Base-by-base conservation (phyloP, 257 asterid genomes). In the Solanum chiquidenum region DNA sequence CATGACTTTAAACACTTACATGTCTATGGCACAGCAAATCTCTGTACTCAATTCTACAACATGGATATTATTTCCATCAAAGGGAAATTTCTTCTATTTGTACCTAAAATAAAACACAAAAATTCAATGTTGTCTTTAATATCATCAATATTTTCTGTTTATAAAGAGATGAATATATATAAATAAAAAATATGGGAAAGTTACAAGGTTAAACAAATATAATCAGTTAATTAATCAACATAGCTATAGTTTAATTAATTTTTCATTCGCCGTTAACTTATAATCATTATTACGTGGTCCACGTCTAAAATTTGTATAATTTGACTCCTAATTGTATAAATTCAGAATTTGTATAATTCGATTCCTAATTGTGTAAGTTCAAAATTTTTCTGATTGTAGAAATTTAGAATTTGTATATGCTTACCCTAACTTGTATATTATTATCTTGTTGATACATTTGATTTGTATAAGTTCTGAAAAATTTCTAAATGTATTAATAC, bases 41-140 rank as follows among this genome's bases (percentile, higher is more conserved):
- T 82, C n/a, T 87, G 87, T 82, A 82, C 83, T 40, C 6, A 68
- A 64, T 66, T 87, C 66, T 46, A 82, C n/a, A 66, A 4, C 12
- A 82, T 87, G 66, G 83, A 87, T 82, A 42, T 87, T 82, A 4
- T 87, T 87, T 87, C 89, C 83, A 69, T 87, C 69, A 64, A 82
- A 80, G 83, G 86, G 72, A 33, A 20, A 29, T 5, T 46, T 80
- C 23, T 64, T 80, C 69, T 18, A 46, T 14, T 80, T 49, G 69
- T 29, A 80, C 68, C 16, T 29, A 18, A 46, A 46, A 18, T 80
- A 80, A 80, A 80, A 80, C 68, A 29, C 29, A 25, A 77, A 18
- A 52, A 42, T 2, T 25, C 18, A 44, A 27, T 80, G 1, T 42
- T 29, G 4, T 80, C 16, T 8, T 42, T 25, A 34, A 74, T 14